Evolutionary conservation across 495 filamentous ascomycete species (phyloP).

Genomic region (Xylaria bambusicola): DNA sequence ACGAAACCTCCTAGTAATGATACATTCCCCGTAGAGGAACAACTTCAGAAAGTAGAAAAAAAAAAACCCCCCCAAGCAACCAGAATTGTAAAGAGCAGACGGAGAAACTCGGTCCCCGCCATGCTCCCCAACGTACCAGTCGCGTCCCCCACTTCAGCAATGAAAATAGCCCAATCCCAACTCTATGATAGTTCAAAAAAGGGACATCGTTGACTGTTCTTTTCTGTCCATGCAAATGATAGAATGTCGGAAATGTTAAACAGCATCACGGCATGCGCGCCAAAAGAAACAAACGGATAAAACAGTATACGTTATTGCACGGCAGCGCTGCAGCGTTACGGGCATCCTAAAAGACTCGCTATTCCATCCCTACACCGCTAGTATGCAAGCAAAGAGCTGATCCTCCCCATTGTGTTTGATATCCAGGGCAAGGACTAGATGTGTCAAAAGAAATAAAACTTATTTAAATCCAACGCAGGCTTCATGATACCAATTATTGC

Average conservation of each 20-base stretch:
- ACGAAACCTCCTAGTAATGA: conserved; percentile 6
- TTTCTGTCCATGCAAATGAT: neutral
- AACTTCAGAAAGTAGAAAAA: neutral
- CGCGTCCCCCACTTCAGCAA: conserved; percentile 4
- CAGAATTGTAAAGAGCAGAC: neutral
- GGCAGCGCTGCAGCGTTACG: conserved; percentile 19
- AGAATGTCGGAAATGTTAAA: conserved; percentile 21
- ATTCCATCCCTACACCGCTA: conserved; percentile 25
- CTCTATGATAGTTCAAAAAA: neutral
- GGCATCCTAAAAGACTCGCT: conserved; percentile 28
- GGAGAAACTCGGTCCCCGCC: neutral
- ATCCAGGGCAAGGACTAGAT: too few species aligned
- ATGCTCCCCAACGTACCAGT: neutral
- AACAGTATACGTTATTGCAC: neutral
- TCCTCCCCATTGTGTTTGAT: conserved; percentile 29
- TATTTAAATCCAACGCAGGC: neutral
- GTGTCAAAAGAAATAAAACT: neutral
- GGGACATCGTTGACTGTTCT: neutral
- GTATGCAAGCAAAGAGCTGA: conserved; percentile 25
- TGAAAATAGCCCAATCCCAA: neutral
- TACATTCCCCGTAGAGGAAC: conserved; percentile 4
- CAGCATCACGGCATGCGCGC: conserved; percentile 25
- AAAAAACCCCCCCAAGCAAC: too few species aligned
- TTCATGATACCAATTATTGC: conserved; percentile 32
- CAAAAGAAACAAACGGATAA: conserved; percentile 7